A percentile compares a stretch with the other conserved stretches of the same genome.
Conservation (phyloP, 306 rosid genomes). For the Amphicarpaea edgeworthii region DNA sequence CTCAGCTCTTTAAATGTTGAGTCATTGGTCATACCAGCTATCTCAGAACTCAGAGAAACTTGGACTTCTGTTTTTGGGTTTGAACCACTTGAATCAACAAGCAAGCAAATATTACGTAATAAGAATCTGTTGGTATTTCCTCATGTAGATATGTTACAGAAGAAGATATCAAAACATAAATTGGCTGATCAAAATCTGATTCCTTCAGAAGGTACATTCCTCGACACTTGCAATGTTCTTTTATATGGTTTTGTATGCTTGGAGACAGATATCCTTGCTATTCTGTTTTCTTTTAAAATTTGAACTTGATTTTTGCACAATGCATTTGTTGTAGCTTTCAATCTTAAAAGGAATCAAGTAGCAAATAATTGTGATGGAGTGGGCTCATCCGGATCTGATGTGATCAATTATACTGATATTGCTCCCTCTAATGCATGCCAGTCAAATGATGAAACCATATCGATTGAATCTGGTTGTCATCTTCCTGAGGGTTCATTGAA, state of each 20-base stretch:
- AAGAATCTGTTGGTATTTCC: conserved; percentile 86
- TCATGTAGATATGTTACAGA: conserved; percentile 82
- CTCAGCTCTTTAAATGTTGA: conserved; percentile 81
- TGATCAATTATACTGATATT: conserved; percentile 40
- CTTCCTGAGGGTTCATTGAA: conserved; percentile 45
- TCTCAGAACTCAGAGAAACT: conserved; percentile 76
- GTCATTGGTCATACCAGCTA: conserved; percentile 89
- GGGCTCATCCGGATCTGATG: conserved; percentile 47
- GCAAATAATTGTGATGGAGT: conserved; percentile 40
- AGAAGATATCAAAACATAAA: conserved; percentile 54
- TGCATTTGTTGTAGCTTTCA: conserved; percentile 58
- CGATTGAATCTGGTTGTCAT: conserved; percentile 45
- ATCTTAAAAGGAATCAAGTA: conserved; percentile 37
- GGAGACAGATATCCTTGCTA: conserved; percentile 24
- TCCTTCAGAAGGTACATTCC: conserved; percentile 56
- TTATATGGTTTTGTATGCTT: conserved; percentile 27
- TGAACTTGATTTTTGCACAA: conserved; percentile 25
- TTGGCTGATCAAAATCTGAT: conserved; percentile 46
- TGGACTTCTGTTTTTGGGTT: conserved; percentile 94
- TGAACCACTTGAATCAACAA: conserved; percentile 65
- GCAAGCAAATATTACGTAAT: conserved; percentile 65
- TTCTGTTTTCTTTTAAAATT: conserved; percentile 32
- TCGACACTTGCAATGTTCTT: conserved; percentile 11
- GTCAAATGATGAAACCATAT: conserved; percentile 46
- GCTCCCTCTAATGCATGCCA: conserved; percentile 39